A percentile compares a stretch with the other conserved stretches of the same genome.
Evolutionary conservation across 495 filamentous ascomycete species (phyloP).

Genomic region (Parathielavia appendiculata): DNA sequence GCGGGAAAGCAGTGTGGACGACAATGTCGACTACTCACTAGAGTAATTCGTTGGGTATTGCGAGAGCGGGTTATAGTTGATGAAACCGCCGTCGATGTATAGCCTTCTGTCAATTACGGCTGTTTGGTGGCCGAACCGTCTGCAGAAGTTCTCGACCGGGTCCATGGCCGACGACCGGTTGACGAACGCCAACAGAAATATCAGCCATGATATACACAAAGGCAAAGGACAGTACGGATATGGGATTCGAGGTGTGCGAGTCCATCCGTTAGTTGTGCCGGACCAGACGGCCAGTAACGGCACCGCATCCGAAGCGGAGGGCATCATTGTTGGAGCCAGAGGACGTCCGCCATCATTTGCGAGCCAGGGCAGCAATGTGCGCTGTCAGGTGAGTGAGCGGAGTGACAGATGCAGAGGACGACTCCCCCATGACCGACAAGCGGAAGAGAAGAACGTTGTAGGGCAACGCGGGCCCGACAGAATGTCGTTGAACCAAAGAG

Average conservation of each 20-base stretch:
- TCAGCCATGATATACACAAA: background rate
- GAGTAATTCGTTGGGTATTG: constrained; percentile 45
- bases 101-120: constrained; percentile 46
- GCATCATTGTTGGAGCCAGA: background rate
- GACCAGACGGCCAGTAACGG: background rate
- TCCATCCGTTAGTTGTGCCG: background rate
- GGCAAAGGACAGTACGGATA: background rate
- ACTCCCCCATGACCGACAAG: background rate
- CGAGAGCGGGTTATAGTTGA: constrained; percentile 44
- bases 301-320: constrained; percentile 7
- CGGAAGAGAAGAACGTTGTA: background rate
- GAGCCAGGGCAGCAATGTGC: background rate
- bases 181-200: background rate
- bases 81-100: constrained; percentile 51
- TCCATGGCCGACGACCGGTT: constrained; percentile 21
- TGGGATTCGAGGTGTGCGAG: background rate
- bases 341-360: constrained; percentile 6
- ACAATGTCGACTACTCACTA: constrained; percentile 31
- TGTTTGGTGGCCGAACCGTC: constrained; percentile 49
- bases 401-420: background rate
- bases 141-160: constrained; percentile 46
- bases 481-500: background rate
- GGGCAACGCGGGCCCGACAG: background rate
- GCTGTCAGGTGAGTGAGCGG: background rate
- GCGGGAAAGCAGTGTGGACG: background rate